These are phyloP conservation scores for Didymella lethalis DNA, from an alignment of 2,329 filamentous ascomycete genomes.

Conservation along the genomic window DNA sequence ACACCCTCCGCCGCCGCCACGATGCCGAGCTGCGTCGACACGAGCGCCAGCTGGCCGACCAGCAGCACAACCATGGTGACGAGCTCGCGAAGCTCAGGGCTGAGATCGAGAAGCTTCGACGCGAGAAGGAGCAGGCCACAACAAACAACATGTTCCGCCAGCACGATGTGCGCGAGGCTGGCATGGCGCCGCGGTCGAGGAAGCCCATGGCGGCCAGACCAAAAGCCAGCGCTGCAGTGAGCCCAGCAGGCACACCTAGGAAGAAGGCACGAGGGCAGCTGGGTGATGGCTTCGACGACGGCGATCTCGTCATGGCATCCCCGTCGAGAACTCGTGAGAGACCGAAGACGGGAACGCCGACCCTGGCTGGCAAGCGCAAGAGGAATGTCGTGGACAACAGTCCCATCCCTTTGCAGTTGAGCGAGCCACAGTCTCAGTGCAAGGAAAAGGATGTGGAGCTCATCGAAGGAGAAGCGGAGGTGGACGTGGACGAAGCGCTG, in stretches of 20 bases:
- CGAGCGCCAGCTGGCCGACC: constrained; percentile 66
- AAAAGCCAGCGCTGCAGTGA: constrained; percentile 29
- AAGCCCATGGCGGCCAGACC: constrained; percentile 34
- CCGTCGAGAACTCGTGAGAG: constrained; percentile 60
- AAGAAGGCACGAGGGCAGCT: constrained; percentile 64
- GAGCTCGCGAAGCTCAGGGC: constrained; percentile 69
- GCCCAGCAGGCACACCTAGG: constrained; percentile 65
- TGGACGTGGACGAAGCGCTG: constrained; percentile 44
- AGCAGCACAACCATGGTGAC: constrained; percentile 71
- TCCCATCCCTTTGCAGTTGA: constrained; percentile 66
- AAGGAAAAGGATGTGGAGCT: constrained; percentile 38
- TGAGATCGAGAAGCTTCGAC: constrained; percentile 69
- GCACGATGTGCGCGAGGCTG: constrained; percentile 71
- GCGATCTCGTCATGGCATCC: constrained; percentile 64
- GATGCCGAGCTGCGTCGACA: constrained; percentile 68
- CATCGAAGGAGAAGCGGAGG: constrained; percentile 9
- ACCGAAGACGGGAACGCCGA: constrained; percentile 66
- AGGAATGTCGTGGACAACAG: constrained; percentile 68
- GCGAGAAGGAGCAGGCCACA: constrained; percentile 69
- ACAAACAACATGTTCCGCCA: constrained; percentile 77
- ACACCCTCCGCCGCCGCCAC: constrained; percentile 76
- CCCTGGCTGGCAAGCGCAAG: constrained; percentile 72
- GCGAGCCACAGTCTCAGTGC: constrained; percentile 51
- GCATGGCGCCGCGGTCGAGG: constrained; percentile 54
- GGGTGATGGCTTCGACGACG: constrained; percentile 80